A percentile compares a stretch with the other conserved stretches of the same genome.
phyloP scores from a whole-genome alignment of 2,329 filamentous ascomycete genomes.

The Chrysosporium queenslandicum region DNA sequence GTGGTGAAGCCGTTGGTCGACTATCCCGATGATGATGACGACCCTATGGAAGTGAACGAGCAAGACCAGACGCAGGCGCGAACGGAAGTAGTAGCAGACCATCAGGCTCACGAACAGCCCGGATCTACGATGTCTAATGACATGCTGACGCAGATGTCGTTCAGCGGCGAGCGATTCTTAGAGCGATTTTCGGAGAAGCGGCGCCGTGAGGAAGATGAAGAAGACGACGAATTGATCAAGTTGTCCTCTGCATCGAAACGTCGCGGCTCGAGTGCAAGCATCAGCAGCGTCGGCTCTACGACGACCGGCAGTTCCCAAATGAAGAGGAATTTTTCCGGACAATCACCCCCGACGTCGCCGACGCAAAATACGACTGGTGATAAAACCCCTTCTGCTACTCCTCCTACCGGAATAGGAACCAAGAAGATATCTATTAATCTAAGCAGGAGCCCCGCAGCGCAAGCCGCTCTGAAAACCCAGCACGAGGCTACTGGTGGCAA shows the following conservation, averaged over 20 bases:
- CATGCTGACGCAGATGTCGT: constrained; percentile 5
- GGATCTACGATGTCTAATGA: neutral
- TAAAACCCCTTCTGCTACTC: neutral
- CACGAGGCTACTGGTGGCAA: neutral
- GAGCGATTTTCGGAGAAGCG: constrained; percentile 58
- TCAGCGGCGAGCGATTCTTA: constrained; percentile 1
- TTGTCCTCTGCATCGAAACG: constrained; percentile 49
- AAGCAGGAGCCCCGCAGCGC: constrained; percentile 18
- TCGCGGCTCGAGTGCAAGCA: constrained; percentile 32
- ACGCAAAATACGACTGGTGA: constrained; percentile 8
- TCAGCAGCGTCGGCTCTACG: constrained; percentile 23
- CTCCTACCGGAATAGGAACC: constrained; percentile 24
- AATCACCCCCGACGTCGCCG: constrained; percentile 20
- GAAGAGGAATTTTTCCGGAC: constrained; percentile 25
- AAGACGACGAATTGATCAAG: constrained; percentile 85
- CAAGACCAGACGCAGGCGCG: constrained; percentile 19
- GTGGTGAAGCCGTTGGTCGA: constrained; percentile 64
- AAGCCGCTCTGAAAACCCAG: constrained; percentile 17
- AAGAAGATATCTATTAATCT: constrained; percentile 36
- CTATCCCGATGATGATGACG: constrained; percentile 79
- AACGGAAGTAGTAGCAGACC: neutral
- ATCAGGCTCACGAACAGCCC: constrained; percentile 2
- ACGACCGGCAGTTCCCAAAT: constrained; percentile 24
- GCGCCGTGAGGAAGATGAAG: constrained; percentile 74
- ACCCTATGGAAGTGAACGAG: constrained; percentile 49